Evolutionary conservation across 2,329 filamentous ascomycete species (phyloP), one percentile per base, ranked within the genome.

Genomic region (Neonectria hederae): DNA sequence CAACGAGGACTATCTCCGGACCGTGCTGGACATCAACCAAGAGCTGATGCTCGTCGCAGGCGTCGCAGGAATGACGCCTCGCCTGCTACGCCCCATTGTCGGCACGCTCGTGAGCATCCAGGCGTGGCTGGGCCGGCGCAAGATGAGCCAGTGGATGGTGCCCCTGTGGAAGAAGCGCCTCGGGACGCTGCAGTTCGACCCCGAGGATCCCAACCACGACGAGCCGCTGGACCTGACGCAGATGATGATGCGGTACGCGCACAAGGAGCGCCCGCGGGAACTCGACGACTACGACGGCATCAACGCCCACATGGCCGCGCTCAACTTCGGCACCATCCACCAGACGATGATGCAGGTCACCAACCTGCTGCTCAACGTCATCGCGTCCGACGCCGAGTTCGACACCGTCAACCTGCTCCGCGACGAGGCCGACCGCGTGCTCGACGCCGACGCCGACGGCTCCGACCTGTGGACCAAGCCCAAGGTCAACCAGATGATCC

Each of bases 141-240:
- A 73, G 14, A 58, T 78, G 14, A 73, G 73, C 51, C 71, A 69
- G 2, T 72, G 76, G 48, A 52, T 76, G 17, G 59, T 70, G 1
- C 75, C 75, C 5, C 52, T 74, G 0, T 68, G 66, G 30, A 57
- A 63, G 19, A 19, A 70, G 6, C 71, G 71, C 13, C 22, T 73
- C 3, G 58, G 66, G 2, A 28, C 45, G 19, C 42, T 63, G 3
- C 24, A 26, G 3, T 30, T 26, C 22, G 40, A 49, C 40, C 17
- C 48, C 2, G 52, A 67, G 2, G 62, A 71, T 4, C 54, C 63
- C 0, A 63, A 66, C 3, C 54, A 72, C 9, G 49, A 68, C 17
- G 73, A 74, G 8, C 79, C 79, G 0, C 72, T 76, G 13, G 82
- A 83, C 42, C 75, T 77, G 19, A 51, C 83, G 2, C 81, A 83